Conservation (phyloP, 139 green algal species). For the Bryopsis sp. region DNA sequence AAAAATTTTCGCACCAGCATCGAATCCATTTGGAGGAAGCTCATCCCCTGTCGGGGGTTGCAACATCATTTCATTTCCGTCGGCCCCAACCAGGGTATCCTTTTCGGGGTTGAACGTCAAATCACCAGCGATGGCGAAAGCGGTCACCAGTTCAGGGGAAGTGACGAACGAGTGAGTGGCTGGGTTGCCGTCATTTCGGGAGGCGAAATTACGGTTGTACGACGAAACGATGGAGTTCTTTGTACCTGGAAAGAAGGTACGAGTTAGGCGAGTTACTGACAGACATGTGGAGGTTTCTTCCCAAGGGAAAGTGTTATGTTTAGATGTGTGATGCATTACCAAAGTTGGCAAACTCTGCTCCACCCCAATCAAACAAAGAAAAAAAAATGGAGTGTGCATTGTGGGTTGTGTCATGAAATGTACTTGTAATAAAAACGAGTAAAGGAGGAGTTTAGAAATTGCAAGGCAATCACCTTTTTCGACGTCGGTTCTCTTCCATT, state of each 20-base stretch:
- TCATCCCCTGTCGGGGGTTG: constrained; percentile 72
- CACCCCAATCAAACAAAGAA: too few species aligned
- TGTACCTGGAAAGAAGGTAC: constrained; percentile 40
- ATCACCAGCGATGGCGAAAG: constrained; percentile 72
- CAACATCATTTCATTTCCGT: constrained; percentile 81
- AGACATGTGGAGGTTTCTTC: not conserved
- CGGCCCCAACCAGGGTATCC: constrained; percentile 56
- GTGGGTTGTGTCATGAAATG: too few species aligned
- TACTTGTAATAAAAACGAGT: too few species aligned
- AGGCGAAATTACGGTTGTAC: constrained; percentile 94
- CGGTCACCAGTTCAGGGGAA: constrained; percentile 83
- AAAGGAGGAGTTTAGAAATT: too few species aligned
- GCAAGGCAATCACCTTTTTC: constrained; percentile 54
- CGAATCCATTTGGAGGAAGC: constrained; percentile 74
- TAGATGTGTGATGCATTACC: too few species aligned
- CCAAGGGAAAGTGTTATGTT: too few species aligned
- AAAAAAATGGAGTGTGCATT: too few species aligned
- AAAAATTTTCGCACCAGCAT: constrained; percentile 55
- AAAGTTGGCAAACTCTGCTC: too few species aligned
- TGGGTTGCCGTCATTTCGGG: constrained; percentile 90
- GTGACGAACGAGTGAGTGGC: constrained; percentile 87
- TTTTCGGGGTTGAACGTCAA: constrained; percentile 95
- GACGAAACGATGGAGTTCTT: constrained; percentile 89
- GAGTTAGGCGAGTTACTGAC: not conserved
- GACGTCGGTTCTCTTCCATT: constrained; percentile 92